Percentiles rank a stretch among this genome's conserved stretches.
These are phyloP conservation scores for Plasmodium cynomolgi DNA, from an alignment of 169 alveolate species.

Conservation along the genomic window DNA sequence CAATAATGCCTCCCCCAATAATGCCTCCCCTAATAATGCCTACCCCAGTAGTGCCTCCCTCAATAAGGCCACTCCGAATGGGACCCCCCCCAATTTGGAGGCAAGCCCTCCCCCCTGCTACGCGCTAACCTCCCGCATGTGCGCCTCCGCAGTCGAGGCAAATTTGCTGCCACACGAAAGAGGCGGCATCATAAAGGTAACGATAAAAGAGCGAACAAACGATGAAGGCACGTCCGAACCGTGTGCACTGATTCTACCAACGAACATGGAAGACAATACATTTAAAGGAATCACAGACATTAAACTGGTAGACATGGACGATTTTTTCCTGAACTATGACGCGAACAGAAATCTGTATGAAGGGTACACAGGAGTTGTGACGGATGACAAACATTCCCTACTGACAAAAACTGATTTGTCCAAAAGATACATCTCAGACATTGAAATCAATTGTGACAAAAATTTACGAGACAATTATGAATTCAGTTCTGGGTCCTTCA, in stretches of 20 bases:
- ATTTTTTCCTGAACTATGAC: constrained; percentile 52
- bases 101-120: not conserved
- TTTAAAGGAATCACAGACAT: constrained; percentile 73
- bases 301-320: constrained; percentile 70
- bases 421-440: constrained; percentile 54
- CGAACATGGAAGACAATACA: constrained; percentile 10
- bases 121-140: constrained; percentile 25
- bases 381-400: constrained; percentile 69
- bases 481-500: constrained; percentile 53
- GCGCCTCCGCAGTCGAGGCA: constrained; percentile 45
- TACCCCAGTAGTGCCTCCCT: not conserved
- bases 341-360: constrained; percentile 23
- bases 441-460: constrained; percentile 55
- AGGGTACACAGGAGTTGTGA: constrained; percentile 71
- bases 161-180: constrained; percentile 21
- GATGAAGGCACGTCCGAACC: constrained; percentile 26
- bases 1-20: not conserved
- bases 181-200: constrained; percentile 43
- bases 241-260: constrained; percentile 57
- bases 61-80: not conserved
- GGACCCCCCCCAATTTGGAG: not conserved
- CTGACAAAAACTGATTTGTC: constrained; percentile 53
- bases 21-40: not conserved
- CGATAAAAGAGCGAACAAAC: constrained; percentile 6
- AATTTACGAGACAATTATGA: constrained; percentile 52